Evolutionary conservation across 176 grass and related monocot species (phyloP), one percentile per base, ranked within the genome.

Genomic region (Tuctoria greenei): DNA sequence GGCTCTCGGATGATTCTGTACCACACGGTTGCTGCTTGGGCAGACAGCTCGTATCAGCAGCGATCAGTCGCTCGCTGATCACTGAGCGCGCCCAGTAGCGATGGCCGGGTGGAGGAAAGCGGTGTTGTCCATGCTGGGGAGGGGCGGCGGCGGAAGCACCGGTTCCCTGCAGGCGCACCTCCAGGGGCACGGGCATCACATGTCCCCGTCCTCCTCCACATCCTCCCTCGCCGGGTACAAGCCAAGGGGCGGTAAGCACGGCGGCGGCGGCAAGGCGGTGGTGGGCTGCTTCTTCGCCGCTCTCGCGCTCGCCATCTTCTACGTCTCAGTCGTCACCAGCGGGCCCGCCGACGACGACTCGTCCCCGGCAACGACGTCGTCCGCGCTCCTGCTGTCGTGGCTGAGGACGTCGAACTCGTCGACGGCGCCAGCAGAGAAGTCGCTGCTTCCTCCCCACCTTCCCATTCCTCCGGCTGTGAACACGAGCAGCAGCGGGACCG

Each of bases 81-180:
- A 12, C 36, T 5, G 40, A 14, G 31, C 55, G n/a, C 10, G 52
- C 3, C 21, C 21, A 13, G 54, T 10, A 9, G 38, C 26, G 72
- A 78, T 82, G 79, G 61, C 67, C 9, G 85, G 74, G 74, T 82
- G 79, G 79, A 87, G 74, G 74, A 87, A 87, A 41, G 85, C 67
- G 67, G 67, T 60, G 51, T 51, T 78, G 25, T 73, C 85, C n/a
- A 52, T 45, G 51, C 67, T 73, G 34, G 85, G 67, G 42, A 60
- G 68, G 5, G 68, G 13, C 39, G 65, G 45, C 18, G 27, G 73
- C 2, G 46, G 72, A 4, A 71, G 77, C 79, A 49, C 7, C 23
- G 66, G 67, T 13, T 72, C 79, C 15, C 72, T 86, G 58, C 61
- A 85, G 38, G 60, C 49, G 38, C 54, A 63, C 18, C 72, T 83